Evolutionary conservation across 1,284 basidiomycete genomes (phyloP), one percentile per base, ranked within the genome.

Genomic region (Sutorius eximius): DNA sequence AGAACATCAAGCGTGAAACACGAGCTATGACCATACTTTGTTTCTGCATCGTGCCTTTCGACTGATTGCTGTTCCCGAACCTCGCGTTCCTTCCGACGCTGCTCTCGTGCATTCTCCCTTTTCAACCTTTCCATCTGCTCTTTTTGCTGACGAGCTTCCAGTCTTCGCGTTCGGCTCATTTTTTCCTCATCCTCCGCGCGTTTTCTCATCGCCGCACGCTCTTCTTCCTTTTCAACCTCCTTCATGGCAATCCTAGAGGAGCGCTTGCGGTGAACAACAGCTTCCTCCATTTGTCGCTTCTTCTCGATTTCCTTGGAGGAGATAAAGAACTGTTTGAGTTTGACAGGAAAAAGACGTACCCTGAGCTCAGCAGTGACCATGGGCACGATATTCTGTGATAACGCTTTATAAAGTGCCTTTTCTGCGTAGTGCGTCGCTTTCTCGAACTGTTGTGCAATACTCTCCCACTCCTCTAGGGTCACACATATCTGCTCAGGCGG

Each of bases 381-480:
- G 13, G 91, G 89, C 29, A 90, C 81, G 47, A 94, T 78, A 45
- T 78, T 75, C 49, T 85, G 79, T 16, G 79, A 74, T 36, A 95
- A 74, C 51, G 81, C 73, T 63, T 87, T 89, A 69, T 87, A 81
- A 32, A 95, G 74, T 10, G 85, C 82, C 71, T 86, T 88, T 72
- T 95, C 93, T 42, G 85, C 75, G 57, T 89, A 89, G 68, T 95
- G 85, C 7, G 85, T 86, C 3, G 87, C 85, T 42, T 82, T 84
- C 62, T 82, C 82, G 64, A 94, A 95, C 32, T 74, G 82, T 33
- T 85, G 82, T 13, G 82, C 78, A 49, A 95, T 80, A 41, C 78
- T 77, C 60, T 91, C 85, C 93, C 93, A 93, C 59, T 93, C 91
- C 7, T 79, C 69, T 16, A 91, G 75, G n/a, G 89, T 90, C 15